Percentiles rank a stretch among this genome's conserved stretches.
Conservation (phyloP, 1,284 basidiomycete genomes). For the Coniferiporia weirii region DNA sequence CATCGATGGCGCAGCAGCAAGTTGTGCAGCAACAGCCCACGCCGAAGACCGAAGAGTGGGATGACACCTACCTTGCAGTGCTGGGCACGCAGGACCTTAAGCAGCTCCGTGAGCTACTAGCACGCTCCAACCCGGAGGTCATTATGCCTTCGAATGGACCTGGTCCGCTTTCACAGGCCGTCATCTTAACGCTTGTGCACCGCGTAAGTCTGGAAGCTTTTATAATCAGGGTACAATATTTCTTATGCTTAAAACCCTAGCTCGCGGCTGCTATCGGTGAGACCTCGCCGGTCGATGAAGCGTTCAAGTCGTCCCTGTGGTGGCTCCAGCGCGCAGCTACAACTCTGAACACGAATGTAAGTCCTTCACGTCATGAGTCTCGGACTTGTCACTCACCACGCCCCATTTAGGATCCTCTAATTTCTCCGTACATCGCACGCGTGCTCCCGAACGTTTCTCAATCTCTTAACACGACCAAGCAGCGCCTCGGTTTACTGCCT, state of each 20-base stretch:
- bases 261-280: conserved; percentile 68
- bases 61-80: conserved; percentile 71
- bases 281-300: conserved; percentile 66
- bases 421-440: conserved; percentile 72
- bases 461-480: conserved; percentile 69
- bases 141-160: conserved; percentile 70
- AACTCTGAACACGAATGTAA: conserved; percentile 64
- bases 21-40: conserved; percentile 39
- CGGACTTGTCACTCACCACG: conserved; percentile 13
- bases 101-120: conserved; percentile 67
- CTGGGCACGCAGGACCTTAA: conserved; percentile 64
- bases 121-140: conserved; percentile 67
- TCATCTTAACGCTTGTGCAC: conserved; percentile 74
- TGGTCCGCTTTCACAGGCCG: conserved; percentile 70
- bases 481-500: conserved; percentile 69
- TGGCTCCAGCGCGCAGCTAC: conserved; percentile 73
- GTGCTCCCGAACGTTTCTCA: conserved; percentile 73
- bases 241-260: conserved; percentile 31
- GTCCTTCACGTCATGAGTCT: conserved; percentile 24
- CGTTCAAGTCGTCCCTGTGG: conserved; percentile 75
- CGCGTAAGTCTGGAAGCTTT: conserved; percentile 47
- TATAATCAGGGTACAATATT: conserved; percentile 3
- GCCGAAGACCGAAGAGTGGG: conserved; percentile 67
- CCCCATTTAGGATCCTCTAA: conserved; percentile 59
- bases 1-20: conserved; percentile 39